Base-by-base conservation (phyloP, 2,329 filamentous ascomycete genomes). In the Pestalotiopsis sp. region DNA sequence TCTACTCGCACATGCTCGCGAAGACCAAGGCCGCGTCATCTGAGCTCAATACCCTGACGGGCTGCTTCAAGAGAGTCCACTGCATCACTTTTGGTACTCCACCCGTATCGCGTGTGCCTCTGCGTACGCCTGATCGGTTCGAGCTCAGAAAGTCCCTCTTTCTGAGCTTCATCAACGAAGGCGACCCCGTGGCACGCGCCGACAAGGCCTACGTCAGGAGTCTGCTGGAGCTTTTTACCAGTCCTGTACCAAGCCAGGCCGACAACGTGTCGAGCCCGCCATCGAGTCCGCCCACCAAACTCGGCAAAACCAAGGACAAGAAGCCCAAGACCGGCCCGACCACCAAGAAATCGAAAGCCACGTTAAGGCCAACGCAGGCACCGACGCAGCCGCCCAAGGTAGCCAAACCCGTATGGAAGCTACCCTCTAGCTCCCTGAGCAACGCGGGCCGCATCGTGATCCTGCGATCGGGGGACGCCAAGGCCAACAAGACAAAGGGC, bases 61-160 rank as follows among this genome's bases (percentile, higher is more conserved):
- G 85, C 1, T 90, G 85, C 79, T 96, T 97, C 82, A 92, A 91
- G 75, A 86, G 93, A 57, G 86, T 97, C 3, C 93, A 97, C 79
- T 97, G 94, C 80, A 83, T 97, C 56, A 95, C 92, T 0, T 97
- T 97, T 73, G 94, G 94, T n/a, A 87, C 93, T 0, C 94, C 94
- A 1, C 93, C 94, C 0, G 84, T 97, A 2, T 92, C 90, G 23
- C 84, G 94, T 0, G 83, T 92, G 1, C 92, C 93, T 0, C 80
- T 97, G 2, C 76, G 84, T 36, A 92, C 88, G 72, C 90, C 92
- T 0, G 73, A 84, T 4, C 79, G 78, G 1, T 77, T 79, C 0
- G 78, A 83, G 13, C 78, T 87, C 25, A 79, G 84, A 36, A 94
- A 92, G 76, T 94, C 90, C 68, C 77, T 95, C 4, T 97, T 97